Conservation (phyloP, 2,329 filamentous ascomycete species). For the Sclerotinia sclerotiorum region DNA sequence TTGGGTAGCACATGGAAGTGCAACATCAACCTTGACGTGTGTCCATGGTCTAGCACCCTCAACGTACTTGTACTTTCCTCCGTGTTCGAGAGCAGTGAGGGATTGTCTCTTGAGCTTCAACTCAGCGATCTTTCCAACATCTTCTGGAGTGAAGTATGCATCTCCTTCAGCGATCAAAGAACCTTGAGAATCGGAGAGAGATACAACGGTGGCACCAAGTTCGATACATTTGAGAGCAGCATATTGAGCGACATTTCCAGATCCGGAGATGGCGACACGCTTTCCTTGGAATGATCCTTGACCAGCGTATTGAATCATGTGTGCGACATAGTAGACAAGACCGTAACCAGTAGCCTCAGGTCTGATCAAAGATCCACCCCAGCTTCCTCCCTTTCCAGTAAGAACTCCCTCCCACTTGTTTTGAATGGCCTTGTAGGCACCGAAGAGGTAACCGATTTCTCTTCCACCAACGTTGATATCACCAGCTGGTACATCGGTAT, state of each 20-base stretch:
- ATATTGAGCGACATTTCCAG: conserved; percentile 97
- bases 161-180: conserved; percentile 72
- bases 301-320: conserved; percentile 92
- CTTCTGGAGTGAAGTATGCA: conserved; percentile 72
- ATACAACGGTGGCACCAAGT: conserved; percentile 89
- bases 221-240: conserved; percentile 95
- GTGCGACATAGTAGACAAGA: conserved; percentile 91
- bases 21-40: conserved; percentile 87
- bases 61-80: conserved; percentile 77
- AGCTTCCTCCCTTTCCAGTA: conserved; percentile 89
- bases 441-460: conserved; percentile 94
- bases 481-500: conserved; percentile 94
- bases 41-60: conserved; percentile 87
- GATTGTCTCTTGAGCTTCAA: conserved; percentile 87
- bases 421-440: conserved; percentile 82
- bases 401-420: conserved; percentile 96
- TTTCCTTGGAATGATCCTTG: conserved; percentile 86
- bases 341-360: conserved; percentile 97
- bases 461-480: conserved; percentile 92
- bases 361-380: conserved; percentile 92
- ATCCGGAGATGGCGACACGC: conserved; percentile 92
- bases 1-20: conserved; percentile 90
- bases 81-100: conserved; percentile 68
- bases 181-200: conserved; percentile 90
- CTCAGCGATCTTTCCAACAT: conserved; percentile 74